Base-by-base conservation (phyloP, 768 basidiomycete species). In the Hysterangium stoloniferum region DNA sequence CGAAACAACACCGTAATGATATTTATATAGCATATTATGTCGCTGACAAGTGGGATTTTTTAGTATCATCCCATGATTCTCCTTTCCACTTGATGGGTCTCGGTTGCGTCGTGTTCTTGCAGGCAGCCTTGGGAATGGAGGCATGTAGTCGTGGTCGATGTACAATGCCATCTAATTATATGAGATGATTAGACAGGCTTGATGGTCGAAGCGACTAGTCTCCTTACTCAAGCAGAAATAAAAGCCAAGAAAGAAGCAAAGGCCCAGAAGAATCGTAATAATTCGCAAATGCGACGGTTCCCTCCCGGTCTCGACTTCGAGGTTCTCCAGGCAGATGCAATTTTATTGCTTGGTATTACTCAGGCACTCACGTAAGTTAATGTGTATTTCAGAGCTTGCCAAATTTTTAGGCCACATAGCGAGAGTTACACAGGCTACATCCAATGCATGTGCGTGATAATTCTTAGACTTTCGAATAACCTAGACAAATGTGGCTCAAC, bases 71-170 rank as follows among this genome's bases (percentile, higher is more conserved):
- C 12, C 49, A 65, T 7, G 71, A 77, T 31, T 82, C 82, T 33
- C 79, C 87, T 0, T 84, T 86, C 58, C 86, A 90, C 62, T 69
- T 77, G 17, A 70, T 89, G 52, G 87, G 87, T 1, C 67, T 78
- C 0, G 87, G 86, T 13, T 79, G 82, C 0, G 82, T 80, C 52
- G 76, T 78, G 0, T 89, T 89, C 57, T 67, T 89, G 37, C 81
- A 87, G 62, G 88, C 86, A 0, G 84, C 82, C 1, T 66, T 89
- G 12, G 84, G 85, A n/a, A 79, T 88, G 79, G 87, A 90, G 75
- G 83, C 82, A 32, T 11, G 67, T 62, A 31, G 9, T 25, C 24
- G 52, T 32, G 5, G 52, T 37, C 15, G 37, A 35, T 33, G 33
- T 9, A 43, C 43, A 42, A 20, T 20, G 22, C n/a, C 28, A 27